These are phyloP conservation scores for Pestalotiopsis sp. DNA, from an alignment of 2,329 filamentous ascomycete species.

Conservation along the genomic window DNA sequence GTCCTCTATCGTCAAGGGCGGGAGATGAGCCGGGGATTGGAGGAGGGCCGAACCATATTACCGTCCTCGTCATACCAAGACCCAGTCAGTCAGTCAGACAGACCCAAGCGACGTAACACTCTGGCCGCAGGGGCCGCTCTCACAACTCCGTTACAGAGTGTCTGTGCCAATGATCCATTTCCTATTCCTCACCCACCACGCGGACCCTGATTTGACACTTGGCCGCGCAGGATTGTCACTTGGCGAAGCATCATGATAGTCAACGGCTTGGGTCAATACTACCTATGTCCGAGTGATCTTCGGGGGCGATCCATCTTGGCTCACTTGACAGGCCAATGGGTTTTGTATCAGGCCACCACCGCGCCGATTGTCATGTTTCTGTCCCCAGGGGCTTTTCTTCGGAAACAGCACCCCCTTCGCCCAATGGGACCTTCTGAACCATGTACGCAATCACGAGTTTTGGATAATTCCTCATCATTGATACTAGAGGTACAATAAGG, in stretches of 20 bases:
- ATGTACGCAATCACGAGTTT: neutral
- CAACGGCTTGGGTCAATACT: neutral
- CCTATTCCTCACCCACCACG: neutral
- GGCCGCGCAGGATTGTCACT: neutral
- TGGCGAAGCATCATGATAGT: neutral
- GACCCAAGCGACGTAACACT: neutral
- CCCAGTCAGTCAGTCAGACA: neutral
- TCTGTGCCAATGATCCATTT: neutral
- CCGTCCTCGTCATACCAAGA: neutral
- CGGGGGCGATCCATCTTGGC: neutral
- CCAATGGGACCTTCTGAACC: neutral
- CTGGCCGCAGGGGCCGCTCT: neutral
- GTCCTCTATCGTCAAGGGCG: neutral
- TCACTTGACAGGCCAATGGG: neutral
- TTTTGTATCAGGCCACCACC: neutral
- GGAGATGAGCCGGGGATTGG: constrained; percentile 11
- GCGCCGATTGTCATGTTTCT: neutral
- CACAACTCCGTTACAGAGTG: neutral
- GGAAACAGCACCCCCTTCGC: neutral
- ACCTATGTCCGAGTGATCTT: neutral
- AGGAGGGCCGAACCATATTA: constrained; percentile 4
- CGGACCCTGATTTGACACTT: neutral
- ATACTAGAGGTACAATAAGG: too few species aligned
- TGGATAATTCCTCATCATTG: neutral
- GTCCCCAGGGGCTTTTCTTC: neutral